Evolutionary conservation across 1,139 yeast species (phyloP), one percentile per base, ranked within the genome.

Genomic region (Trichomonascaceae sp.): DNA sequence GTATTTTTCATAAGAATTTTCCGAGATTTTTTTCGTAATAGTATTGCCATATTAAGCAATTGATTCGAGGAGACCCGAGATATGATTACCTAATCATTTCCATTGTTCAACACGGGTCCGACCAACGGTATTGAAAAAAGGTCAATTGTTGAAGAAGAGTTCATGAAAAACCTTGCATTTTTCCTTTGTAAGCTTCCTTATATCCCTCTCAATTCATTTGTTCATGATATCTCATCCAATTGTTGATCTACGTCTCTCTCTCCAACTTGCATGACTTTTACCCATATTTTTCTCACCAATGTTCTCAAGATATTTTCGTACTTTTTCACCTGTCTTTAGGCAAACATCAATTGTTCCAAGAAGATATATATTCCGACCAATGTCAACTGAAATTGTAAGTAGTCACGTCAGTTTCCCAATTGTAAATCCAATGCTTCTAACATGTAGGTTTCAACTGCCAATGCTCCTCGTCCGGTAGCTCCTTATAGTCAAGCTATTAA

Each of bases 391-490:
- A 18, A 44, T 47, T 4, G 51, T 51, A 45, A 15, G 53, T 50
- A 38, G 20, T 38, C 18, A n/a, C 7, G 9, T 43, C 20, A 13
- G 15, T 18, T 13, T n/a, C n/a, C n/a, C n/a, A 43, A 12, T 12
- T 5, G 20, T 13, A 24, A 22, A n/a, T 24, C n/a, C 18, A 32
- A 27, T 13, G 17, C 18, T 20, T 7, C 45, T 27, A 39, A 10
- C 36, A 18, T 5, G 8, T 13, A 61, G 61, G 61, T 69, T 48
- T 60, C 64, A 66, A 85, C 96, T 55, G 77, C 82, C 58, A 78
- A 78, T 62, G 96, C 96, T 41, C 97, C 98, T 64, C 89, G 95
- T 58, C 96, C 97, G 60, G 96, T 96, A 51, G 97, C 96, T 54
- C 83, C 96, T 18, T 91, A 91, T 74, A 87, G 96, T 46, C 97